These are phyloP conservation scores for Daldinia caldariorum DNA, from an alignment of 495 filamentous ascomycete species.

Conservation along the genomic window DNA sequence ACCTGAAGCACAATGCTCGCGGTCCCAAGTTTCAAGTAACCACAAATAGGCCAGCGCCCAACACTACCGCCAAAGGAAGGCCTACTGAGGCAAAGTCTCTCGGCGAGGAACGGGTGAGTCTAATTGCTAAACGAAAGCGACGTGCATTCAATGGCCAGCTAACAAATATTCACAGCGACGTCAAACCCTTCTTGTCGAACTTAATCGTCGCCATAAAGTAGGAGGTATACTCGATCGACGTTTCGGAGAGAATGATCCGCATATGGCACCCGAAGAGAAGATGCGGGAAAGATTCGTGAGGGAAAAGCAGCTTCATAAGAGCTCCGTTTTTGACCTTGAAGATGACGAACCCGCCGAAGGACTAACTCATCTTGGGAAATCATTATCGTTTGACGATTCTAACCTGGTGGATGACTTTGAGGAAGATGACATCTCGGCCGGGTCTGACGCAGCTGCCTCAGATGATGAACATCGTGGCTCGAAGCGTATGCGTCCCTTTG, in stretches of 20 bases:
- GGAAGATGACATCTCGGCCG: constrained; percentile 66
- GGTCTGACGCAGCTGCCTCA: constrained; percentile 58
- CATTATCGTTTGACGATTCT: constrained; percentile 69
- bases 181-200: constrained; percentile 82
- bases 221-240: constrained; percentile 92
- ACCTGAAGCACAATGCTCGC: constrained; percentile 76
- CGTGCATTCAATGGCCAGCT: constrained; percentile 1
- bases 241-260: constrained; percentile 95
- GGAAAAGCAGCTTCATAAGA: constrained; percentile 80
- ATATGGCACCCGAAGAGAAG: constrained; percentile 92
- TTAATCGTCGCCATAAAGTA: constrained; percentile 85
- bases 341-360: constrained; percentile 76
- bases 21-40: constrained; percentile 80
- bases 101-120: constrained; percentile 83
- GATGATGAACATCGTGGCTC: constrained; percentile 59
- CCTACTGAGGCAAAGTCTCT: constrained; percentile 85
- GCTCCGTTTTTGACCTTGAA: constrained; percentile 88
- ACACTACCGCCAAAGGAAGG: constrained; percentile 64
- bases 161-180: constrained; percentile 63
- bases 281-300: constrained; percentile 88
- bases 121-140: constrained; percentile 27
- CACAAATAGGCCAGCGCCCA: constrained; percentile 65
- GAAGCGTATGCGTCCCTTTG: constrained; percentile 67
- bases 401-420: constrained; percentile 75
- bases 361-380: constrained; percentile 85